Conservation (phyloP, 257 asterid genomes). For the Scutellaria barbata region DNA sequence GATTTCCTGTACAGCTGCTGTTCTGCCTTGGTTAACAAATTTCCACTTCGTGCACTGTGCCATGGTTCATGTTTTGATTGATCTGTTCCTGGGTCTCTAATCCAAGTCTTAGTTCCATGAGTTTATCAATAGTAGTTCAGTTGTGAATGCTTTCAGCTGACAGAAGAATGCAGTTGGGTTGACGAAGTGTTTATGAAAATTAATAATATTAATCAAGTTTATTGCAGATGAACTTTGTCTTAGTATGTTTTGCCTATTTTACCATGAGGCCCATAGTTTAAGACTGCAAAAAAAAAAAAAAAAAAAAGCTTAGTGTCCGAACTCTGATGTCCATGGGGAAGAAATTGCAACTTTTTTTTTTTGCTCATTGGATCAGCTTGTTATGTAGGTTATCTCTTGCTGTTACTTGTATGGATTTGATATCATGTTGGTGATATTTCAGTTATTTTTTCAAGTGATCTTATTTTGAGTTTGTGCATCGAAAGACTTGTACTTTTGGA, state of each 20-base stretch:
- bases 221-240: constrained; percentile 1
- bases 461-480: neutral
- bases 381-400: constrained; percentile 15
- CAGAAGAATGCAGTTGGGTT: neutral
- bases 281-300: neutral
- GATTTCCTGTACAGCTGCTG: neutral
- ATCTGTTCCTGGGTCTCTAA: constrained; percentile 8
- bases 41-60: neutral
- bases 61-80: neutral
- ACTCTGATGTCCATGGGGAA: neutral
- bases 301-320: neutral
- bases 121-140: neutral
- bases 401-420: neutral
- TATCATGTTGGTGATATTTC: neutral
- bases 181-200: neutral
- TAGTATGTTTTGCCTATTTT: constrained; percentile 18
- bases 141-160: neutral
- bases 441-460: neutral
- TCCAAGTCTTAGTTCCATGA: neutral
- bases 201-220: neutral
- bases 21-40: neutral
- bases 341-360: constrained; percentile 7
- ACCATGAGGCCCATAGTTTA: constrained; percentile 14
- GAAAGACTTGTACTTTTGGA: neutral
- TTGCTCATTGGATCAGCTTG: neutral